Conservation (phyloP, 208 protist genomes). For the Leptomonas seymouri region DNA sequence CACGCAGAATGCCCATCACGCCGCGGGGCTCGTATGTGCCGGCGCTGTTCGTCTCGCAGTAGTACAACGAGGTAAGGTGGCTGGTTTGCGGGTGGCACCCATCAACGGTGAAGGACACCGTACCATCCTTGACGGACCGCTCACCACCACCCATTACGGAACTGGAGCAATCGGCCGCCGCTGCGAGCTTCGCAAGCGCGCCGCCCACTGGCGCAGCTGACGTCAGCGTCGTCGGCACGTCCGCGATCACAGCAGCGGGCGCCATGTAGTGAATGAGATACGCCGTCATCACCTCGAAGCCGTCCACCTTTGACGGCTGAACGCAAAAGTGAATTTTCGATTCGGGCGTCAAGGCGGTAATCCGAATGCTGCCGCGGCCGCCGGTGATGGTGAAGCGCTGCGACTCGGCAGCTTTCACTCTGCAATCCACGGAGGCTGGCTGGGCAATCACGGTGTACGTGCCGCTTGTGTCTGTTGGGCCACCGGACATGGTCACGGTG, state of each 20-base stretch:
- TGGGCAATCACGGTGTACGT: conserved; percentile 21
- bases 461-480: conserved; percentile 5
- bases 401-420: conserved; percentile 19
- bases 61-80: conserved; percentile 39
- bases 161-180: conserved; percentile 33
- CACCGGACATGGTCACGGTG: conserved; percentile 36
- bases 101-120: conserved; percentile 41
- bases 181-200: conserved; percentile 39
- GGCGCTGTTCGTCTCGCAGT: conserved; percentile 61
- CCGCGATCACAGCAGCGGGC: conserved; percentile 52
- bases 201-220: conserved; percentile 33
- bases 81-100: conserved; percentile 34
- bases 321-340: conserved; percentile 39
- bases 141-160: conserved; percentile 34
- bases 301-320: conserved; percentile 14
- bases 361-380: conserved; percentile 21
- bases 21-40: conserved; percentile 41
- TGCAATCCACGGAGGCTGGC: conserved; percentile 28
- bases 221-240: conserved; percentile 34
- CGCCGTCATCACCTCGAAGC: conserved; percentile 30
- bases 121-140: conserved; percentile 21
- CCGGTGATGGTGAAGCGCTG: conserved; percentile 32
- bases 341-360: conserved; percentile 25
- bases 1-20: conserved; percentile 48
- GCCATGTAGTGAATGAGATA: conserved; percentile 62